Evolutionary conservation across 176 grass and related monocot species (phyloP).

Genomic region (Dendrocalamus sinicus): DNA sequence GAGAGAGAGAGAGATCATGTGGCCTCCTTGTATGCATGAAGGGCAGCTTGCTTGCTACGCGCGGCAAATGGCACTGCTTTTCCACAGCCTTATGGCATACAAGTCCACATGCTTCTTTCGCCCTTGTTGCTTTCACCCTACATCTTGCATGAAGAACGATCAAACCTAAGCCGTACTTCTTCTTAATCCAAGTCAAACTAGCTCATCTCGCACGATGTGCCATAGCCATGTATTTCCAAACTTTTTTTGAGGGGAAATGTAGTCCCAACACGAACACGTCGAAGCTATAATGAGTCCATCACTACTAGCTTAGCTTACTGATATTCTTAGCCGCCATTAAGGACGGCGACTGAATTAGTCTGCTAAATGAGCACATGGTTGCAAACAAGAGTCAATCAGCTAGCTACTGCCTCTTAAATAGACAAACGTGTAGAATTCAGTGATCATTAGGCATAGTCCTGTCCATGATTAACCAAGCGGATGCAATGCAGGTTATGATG

Average conservation of each 20-base stretch:
- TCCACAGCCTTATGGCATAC: conserved; percentile 46
- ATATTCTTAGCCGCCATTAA: background rate
- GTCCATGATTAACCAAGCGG: background rate
- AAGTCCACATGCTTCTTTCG: conserved; percentile 50
- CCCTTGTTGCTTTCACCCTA: conserved; percentile 56
- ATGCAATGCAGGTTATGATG: background rate
- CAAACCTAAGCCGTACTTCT: background rate
- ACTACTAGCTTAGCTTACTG: background rate
- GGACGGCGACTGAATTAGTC: conserved; percentile 6
- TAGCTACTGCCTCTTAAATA: background rate
- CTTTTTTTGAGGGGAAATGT: background rate
- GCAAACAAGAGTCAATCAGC: too few species aligned
- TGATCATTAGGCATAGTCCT: background rate
- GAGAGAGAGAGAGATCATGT: conserved; percentile 16
- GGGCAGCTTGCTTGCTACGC: conserved; percentile 14
- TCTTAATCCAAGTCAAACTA: conserved; percentile 42
- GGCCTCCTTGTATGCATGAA: conserved; percentile 30
- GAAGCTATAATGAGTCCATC: conserved; percentile 29
- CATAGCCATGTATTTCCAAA: background rate
- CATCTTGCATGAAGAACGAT: conserved; percentile 19
- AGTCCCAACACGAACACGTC: background rate
- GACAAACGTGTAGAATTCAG: background rate
- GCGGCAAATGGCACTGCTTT: conserved; percentile 37
- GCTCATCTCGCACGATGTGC: background rate
- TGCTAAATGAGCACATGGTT: background rate